Conservation (phyloP, 2,329 filamentous ascomycete genomes). For the Mycosphaerella arachidis region DNA sequence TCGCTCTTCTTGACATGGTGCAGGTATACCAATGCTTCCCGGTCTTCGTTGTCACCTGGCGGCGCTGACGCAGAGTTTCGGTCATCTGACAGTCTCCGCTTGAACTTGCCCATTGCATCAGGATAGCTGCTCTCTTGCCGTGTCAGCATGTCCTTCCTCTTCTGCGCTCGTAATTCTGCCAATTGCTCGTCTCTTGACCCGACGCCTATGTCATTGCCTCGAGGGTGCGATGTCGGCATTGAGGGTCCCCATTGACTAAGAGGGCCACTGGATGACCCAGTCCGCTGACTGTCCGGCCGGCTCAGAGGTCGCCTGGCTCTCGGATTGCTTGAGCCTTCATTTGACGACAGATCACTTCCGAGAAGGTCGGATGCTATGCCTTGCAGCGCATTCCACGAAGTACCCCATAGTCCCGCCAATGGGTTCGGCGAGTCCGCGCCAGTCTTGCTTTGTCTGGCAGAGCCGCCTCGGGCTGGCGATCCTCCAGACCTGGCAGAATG, state of each 20-base stretch:
- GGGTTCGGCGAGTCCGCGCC: constrained; percentile 21
- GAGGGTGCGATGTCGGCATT: constrained; percentile 31
- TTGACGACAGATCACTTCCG: constrained; percentile 34
- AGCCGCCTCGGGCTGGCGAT: constrained; percentile 7
- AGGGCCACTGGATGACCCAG: constrained; percentile 34
- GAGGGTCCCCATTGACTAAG: constrained; percentile 47
- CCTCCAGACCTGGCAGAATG: constrained; percentile 1
- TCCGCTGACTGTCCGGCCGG: constrained; percentile 10
- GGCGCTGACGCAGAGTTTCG: constrained; percentile 43
- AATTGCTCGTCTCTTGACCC: constrained; percentile 46
- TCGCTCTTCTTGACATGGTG: constrained; percentile 79
- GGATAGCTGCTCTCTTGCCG: constrained; percentile 36
- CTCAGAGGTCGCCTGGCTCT: constrained; percentile 33
- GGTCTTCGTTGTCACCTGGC: constrained; percentile 56
- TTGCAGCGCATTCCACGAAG: constrained; percentile 47
- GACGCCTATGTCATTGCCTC: constrained; percentile 38
- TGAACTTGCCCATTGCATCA: constrained; percentile 49
- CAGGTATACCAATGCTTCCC: constrained; percentile 81
- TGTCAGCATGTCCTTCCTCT: constrained; percentile 46
- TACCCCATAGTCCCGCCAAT: constrained; percentile 45
- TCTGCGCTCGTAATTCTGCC: constrained; percentile 45
- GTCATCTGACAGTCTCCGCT: constrained; percentile 67
- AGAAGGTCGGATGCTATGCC: constrained; percentile 48
- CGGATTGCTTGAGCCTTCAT: constrained; percentile 14
- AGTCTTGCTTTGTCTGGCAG: constrained; percentile 18